Evolutionary conservation across 768 basidiomycete genomes (phyloP), one percentile per base, ranked within the genome.

Genomic region (Xerocomellus amylosporus): DNA sequence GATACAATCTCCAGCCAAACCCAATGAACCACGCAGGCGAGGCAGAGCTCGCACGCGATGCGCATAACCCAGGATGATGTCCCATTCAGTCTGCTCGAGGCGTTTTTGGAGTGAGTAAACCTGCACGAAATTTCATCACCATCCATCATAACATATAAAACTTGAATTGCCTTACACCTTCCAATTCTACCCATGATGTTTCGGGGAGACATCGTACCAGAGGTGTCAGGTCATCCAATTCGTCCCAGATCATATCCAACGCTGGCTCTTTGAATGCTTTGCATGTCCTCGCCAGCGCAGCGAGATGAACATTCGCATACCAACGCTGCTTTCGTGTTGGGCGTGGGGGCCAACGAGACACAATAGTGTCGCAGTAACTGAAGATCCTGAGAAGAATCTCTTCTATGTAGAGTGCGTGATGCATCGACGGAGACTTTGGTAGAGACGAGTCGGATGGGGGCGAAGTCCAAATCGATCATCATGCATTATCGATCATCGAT

Each of bases 321-420:
- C 20, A 30, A n/a, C 8, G 10, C 1, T n/a, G 37, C 26, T 8
- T 19, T 46, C 12, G 5, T n/a, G 15, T 12, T 12, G 8, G 8
- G 7, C 8, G 13, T 24, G 30, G n/a, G 9, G 22, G 30, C 30
- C 30, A n/a, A n/a, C 17, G 40, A 14, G 4, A 8, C 14, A 13
- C 22, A 10, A 26, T 1, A 2, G 22, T 19, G 17, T 15, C 22
- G 31, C 59, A 60, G 28, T 43, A 38, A 12, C n/a, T 7, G 31
- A 62, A 61, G 33, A 61, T 54, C 10, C 46, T n/a, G 40, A 54
- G 28, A 9, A 61, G 39, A 9, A 61, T 58, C 15, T 62, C 60
- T 2, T 58, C 40, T 22, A 61, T 33, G 14, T 19, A 4, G 20
- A 61, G 49, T 26, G 43, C 41, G 19, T 12, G 55, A 31, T 58